phyloP scores from a whole-genome alignment of 2,329 filamentous ascomycete species.

The Diaporthe capsici region DNA sequence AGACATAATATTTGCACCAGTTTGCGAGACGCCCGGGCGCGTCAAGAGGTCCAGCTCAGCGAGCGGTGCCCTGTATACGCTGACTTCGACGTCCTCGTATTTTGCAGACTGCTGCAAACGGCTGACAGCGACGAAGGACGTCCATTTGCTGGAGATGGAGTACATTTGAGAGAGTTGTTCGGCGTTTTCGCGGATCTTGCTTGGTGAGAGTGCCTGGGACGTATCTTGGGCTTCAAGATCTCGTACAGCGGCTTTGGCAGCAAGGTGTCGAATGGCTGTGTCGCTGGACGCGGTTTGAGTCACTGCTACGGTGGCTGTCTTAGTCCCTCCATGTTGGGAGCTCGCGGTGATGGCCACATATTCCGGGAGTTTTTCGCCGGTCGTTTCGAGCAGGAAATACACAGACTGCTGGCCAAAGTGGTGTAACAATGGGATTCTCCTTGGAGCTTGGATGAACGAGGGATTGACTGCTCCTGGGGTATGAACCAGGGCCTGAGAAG shows the following conservation, averaged over 20 bases:
- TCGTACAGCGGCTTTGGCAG: constrained; percentile 1
- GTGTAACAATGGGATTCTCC: not conserved
- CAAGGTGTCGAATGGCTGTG: not conserved
- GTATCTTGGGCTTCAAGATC: not conserved
- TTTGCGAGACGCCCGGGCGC: not conserved
- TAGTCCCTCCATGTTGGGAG: not conserved
- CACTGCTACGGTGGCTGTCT: not conserved
- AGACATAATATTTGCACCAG: not conserved
- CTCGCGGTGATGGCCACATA: not conserved
- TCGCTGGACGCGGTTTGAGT: not conserved
- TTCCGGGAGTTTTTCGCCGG: not conserved
- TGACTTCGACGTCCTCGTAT: not conserved
- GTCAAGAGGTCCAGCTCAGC: not conserved
- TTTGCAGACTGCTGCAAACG: not conserved
- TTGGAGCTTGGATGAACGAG: not conserved
- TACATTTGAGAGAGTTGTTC: not conserved
- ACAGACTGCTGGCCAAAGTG: not conserved
- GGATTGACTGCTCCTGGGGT: not conserved
- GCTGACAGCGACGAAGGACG: constrained; percentile 9
- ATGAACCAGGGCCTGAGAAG: too few relatives aligned
- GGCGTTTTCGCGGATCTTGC: not conserved
- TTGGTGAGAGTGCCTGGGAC: not conserved
- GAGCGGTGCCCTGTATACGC: not conserved
- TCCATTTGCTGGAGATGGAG: not conserved
- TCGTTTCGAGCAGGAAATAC: not conserved